phyloP scores from a whole-genome alignment of 2,329 filamentous ascomycete species.

The Paraphoma chrysanthemicola region DNA sequence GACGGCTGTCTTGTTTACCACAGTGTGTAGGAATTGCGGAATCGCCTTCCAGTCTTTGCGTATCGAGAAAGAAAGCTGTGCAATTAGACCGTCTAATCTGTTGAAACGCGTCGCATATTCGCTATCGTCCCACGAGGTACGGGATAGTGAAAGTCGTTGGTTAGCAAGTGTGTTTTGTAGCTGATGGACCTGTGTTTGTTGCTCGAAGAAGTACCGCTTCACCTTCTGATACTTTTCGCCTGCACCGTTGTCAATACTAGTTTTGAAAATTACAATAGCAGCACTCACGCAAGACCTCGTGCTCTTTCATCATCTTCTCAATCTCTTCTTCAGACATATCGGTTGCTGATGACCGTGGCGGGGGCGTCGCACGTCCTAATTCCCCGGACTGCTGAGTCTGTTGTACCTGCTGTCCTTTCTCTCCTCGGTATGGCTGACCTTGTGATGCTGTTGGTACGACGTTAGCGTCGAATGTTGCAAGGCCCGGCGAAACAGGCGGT shows the following conservation, averaged over 20 bases:
- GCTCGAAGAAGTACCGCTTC: slow-evolving; percentile 96
- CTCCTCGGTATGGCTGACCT: slow-evolving; percentile 52
- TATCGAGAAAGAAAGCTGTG: slow-evolving; percentile 93
- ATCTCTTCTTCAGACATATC: slow-evolving; percentile 58
- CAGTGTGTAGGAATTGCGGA: slow-evolving; percentile 79
- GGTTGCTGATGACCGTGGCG: slow-evolving; percentile 48
- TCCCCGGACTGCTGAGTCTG: slow-evolving; percentile 32
- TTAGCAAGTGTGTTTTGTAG: slow-evolving; percentile 97
- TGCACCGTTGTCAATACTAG: slow-evolving; percentile 47
- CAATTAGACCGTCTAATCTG: slow-evolving; percentile 90
- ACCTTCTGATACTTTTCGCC: slow-evolving; percentile 98
- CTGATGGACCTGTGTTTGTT: slow-evolving; percentile 87
- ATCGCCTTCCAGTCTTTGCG: slow-evolving; percentile 90
- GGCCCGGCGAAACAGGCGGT: slow-evolving; percentile 45
- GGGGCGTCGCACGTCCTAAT: slow-evolving; percentile 53
- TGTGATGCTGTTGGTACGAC: slow-evolving; percentile 54
- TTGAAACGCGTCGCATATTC: slow-evolving; percentile 91
- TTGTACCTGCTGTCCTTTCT: slow-evolving; percentile 37
- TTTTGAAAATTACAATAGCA: background rate
- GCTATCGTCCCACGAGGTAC: slow-evolving; percentile 92
- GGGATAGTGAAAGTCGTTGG: slow-evolving; percentile 91
- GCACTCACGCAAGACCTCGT: slow-evolving; percentile 57
- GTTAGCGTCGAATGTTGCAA: slow-evolving; percentile 54
- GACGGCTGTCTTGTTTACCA: slow-evolving; percentile 84
- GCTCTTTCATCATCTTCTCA: slow-evolving; percentile 56